A percentile compares a stretch with the other conserved stretches of the same genome.
These are phyloP conservation scores for Blastomyces emzantsi DNA, from an alignment of 2,329 filamentous ascomycete genomes.

Conservation along the genomic window DNA sequence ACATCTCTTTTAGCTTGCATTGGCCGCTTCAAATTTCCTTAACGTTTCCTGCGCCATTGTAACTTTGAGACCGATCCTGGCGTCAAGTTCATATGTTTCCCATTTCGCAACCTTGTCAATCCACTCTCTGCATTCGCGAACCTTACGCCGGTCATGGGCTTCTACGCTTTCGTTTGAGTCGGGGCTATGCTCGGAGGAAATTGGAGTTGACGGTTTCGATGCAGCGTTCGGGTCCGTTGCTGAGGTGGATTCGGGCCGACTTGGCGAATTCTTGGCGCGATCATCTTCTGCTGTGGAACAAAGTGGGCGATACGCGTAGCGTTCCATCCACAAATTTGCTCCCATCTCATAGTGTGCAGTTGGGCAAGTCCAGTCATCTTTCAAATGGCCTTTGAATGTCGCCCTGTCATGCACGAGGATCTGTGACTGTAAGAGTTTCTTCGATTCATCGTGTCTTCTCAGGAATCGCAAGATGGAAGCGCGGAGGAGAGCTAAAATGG, in stretches of 20 bases:
- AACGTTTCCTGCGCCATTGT: constrained; percentile 39
- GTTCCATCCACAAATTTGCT: constrained; percentile 67
- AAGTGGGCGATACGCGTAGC: constrained; percentile 28
- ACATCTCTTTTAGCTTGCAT: constrained; percentile 5
- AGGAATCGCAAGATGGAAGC: constrained; percentile 58
- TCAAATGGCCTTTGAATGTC: constrained; percentile 43
- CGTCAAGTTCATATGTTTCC: constrained; percentile 55
- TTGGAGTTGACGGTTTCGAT: not conserved
- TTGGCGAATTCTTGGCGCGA: not conserved
- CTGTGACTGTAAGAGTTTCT: constrained; percentile 50
- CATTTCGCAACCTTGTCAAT: constrained; percentile 50
- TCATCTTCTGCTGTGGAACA: constrained; percentile 3
- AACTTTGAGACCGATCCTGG: constrained; percentile 44
- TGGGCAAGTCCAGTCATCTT: constrained; percentile 57
- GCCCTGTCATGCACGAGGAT: constrained; percentile 52
- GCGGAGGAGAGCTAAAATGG: constrained; percentile 57
- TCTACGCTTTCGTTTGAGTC: constrained; percentile 9
- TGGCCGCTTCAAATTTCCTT: constrained; percentile 32
- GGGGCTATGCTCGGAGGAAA: constrained; percentile 12
- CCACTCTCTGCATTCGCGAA: constrained; percentile 47
- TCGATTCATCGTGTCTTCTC: constrained; percentile 56
- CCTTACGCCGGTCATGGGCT: constrained; percentile 30
- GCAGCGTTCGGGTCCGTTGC: not conserved
- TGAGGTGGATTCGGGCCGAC: not conserved
- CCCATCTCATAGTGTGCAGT: constrained; percentile 80